Evolutionary conservation across 768 basidiomycete species (phyloP).

Genomic region (Cyclocybe aegerita): DNA sequence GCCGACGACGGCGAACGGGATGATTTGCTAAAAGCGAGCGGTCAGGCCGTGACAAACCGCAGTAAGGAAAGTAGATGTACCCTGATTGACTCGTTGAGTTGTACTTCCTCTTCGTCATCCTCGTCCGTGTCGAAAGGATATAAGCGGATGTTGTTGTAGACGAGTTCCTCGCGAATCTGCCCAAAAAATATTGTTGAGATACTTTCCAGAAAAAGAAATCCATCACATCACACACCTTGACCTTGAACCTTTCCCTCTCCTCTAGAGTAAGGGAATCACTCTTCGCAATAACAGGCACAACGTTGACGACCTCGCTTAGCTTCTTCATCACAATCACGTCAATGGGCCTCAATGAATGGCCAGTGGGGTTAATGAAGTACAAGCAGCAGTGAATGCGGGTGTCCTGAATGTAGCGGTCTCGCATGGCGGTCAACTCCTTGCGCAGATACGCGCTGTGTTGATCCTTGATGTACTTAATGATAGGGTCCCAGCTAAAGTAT

Average conservation of each 20-base stretch:
- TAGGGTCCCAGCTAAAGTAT: slow-evolving; percentile 87
- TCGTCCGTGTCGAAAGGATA: slow-evolving; percentile 99
- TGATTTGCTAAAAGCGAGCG: slow-evolving; percentile 63
- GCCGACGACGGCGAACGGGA: slow-evolving; percentile 97
- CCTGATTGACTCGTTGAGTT: slow-evolving; percentile 86
- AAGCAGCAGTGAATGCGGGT: slow-evolving; percentile 98
- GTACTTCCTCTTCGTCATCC: slow-evolving; percentile 88
- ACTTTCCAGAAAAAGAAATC: not conserved
- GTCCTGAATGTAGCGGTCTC: slow-evolving; percentile 97
- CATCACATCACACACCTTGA: slow-evolving; percentile 55
- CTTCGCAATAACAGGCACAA: slow-evolving; percentile 99
- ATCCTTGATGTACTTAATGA: slow-evolving; percentile 99
- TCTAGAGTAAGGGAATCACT: slow-evolving; percentile 91
- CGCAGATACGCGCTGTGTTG: slow-evolving; percentile 98
- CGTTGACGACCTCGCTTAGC: slow-evolving; percentile 97
- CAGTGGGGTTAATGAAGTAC: slow-evolving; percentile 99
- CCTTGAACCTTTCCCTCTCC: slow-evolving; percentile 91
- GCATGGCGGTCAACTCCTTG: slow-evolving; percentile 98
- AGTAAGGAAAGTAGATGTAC: slow-evolving; percentile 46
- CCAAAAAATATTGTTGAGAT: slow-evolving; percentile 4
- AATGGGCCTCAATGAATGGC: slow-evolving; percentile 93
- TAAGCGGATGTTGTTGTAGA: slow-evolving; percentile 88
- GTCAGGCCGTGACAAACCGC: not conserved
- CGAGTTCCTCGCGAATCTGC: slow-evolving; percentile 91
- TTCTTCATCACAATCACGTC: slow-evolving; percentile 99